These are phyloP conservation scores for Suhomyces taliae DNA, from an alignment of 1,139 yeast genomes.

Conservation along the genomic window DNA sequence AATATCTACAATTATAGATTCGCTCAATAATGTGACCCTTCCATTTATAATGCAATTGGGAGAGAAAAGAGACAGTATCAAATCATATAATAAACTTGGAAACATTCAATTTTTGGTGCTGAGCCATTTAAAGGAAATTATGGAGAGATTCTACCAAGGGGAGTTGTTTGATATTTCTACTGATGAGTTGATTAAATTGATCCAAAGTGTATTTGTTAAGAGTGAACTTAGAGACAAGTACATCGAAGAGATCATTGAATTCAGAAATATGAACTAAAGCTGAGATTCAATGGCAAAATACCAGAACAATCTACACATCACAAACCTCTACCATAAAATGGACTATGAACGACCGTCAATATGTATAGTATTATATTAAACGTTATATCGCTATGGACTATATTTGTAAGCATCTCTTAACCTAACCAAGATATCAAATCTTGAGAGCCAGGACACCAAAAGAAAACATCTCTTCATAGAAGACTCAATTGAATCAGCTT, in stretches of 20 bases:
- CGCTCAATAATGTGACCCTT: constrained; percentile 17
- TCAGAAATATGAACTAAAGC: constrained; percentile 27
- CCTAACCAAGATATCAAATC: no score
- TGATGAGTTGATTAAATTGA: constrained; percentile 59
- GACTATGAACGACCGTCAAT: no score
- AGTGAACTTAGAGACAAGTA: constrained; percentile 64
- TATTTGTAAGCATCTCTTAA: no score
- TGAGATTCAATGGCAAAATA: no score
- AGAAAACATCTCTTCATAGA: no score
- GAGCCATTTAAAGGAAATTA: constrained; percentile 64
- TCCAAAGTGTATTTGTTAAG: constrained; percentile 65
- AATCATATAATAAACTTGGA: constrained; percentile 41
- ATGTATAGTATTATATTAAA: no score
- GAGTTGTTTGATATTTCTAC: constrained; percentile 71
- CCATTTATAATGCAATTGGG: constrained; percentile 17
- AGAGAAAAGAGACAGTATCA: constrained; percentile 16
- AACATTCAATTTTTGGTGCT: constrained; percentile 50
- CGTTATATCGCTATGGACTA: no score
- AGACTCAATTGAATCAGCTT: not conserved
- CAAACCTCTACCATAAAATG: no score
- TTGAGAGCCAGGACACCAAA: no score
- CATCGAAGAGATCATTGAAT: constrained; percentile 58
- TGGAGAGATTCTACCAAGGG: constrained; percentile 70
- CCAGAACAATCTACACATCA: no score
- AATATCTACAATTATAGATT: constrained; percentile 28